A percentile compares a stretch with the other conserved stretches of the same genome.
phyloP scores from a whole-genome alignment of 2,329 filamentous ascomycete species.

The Cladosporium colombiae region DNA sequence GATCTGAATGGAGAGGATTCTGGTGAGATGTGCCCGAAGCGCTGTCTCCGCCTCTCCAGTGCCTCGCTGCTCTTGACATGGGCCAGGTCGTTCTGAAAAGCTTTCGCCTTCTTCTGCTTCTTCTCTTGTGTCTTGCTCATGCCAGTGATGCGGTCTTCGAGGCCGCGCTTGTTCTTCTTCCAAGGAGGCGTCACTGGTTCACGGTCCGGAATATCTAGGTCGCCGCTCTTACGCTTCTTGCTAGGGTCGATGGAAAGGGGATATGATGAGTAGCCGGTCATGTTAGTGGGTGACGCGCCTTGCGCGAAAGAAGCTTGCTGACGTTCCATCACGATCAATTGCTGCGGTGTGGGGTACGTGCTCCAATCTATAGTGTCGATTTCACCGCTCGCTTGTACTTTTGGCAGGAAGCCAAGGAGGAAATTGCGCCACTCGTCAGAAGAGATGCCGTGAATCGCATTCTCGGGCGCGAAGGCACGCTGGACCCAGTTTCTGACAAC shows the following conservation, averaged over 20 bases:
- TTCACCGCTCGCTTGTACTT: conserved; percentile 71
- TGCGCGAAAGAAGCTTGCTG: conserved; percentile 44
- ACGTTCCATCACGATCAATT: conserved; percentile 74
- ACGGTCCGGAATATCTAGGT: conserved; percentile 56
- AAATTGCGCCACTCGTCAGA: conserved; percentile 74
- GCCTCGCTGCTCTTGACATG: conserved; percentile 88
- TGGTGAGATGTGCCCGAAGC: conserved; percentile 61
- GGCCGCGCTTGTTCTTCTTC: conserved; percentile 62
- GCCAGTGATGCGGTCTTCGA: conserved; percentile 77
- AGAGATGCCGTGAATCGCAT: conserved; percentile 50
- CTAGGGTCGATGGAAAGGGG: conserved; percentile 36
- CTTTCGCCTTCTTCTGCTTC: conserved; percentile 40
- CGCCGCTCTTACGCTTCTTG: conserved; percentile 83
- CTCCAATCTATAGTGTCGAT: conserved; percentile 81
- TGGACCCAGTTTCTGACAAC: conserved; percentile 88
- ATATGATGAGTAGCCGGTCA: conserved; percentile 24
- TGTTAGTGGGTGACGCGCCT: conserved; percentile 32
- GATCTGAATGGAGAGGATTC: conserved; percentile 54
- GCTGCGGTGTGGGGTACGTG: conserved; percentile 77
- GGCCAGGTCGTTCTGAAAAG: conserved; percentile 44
- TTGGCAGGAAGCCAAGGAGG: conserved; percentile 81
- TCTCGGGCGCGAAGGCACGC: conserved; percentile 71
- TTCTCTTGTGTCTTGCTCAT: conserved; percentile 52
- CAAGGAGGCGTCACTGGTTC: conserved; percentile 63
- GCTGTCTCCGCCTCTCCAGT: conserved; percentile 84